phyloP scores from a whole-genome alignment of 148 eudicot species.

The Hydrangea macrophylla region DNA sequence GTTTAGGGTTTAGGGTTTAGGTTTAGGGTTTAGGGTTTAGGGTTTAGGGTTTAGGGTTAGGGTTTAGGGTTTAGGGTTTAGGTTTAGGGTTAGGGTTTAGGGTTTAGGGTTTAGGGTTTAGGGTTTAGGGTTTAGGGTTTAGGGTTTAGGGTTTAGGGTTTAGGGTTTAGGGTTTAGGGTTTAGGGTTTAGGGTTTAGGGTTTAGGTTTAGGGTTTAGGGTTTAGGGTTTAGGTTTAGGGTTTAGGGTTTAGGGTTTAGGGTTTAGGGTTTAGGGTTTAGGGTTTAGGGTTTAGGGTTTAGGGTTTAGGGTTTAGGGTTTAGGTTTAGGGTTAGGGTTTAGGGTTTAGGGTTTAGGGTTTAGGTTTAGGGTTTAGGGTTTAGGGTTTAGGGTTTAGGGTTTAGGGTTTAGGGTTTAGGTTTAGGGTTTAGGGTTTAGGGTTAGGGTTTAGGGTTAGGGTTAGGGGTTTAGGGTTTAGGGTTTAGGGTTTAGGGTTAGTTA shows the following conservation, averaged over 20 bases:
- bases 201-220: not conserved
- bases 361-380: slow-evolving; percentile 26
- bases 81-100: slow-evolving; percentile 8
- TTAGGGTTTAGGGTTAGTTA: slow-evolving; percentile 22
- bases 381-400: slow-evolving; percentile 25
- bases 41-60: not conserved
- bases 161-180: not conserved
- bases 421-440: slow-evolving; percentile 27
- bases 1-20: slow-evolving; percentile 9
- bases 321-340: slow-evolving; percentile 17
- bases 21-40: not conserved
- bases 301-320: slow-evolving; percentile 11
- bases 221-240: not conserved
- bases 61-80: slow-evolving; percentile 4
- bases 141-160: not conserved
- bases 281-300: slow-evolving; percentile 11
- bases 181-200: not conserved
- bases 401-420: slow-evolving; percentile 25
- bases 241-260: not conserved
- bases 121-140: slow-evolving; percentile 4
- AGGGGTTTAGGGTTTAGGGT: slow-evolving; percentile 24
- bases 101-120: not conserved
- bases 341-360: slow-evolving; percentile 19
- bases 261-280: not conserved
- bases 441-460: slow-evolving; percentile 22